Base-by-base conservation (phyloP, 768 basidiomycete species). In the Dendrothele bispora region DNA sequence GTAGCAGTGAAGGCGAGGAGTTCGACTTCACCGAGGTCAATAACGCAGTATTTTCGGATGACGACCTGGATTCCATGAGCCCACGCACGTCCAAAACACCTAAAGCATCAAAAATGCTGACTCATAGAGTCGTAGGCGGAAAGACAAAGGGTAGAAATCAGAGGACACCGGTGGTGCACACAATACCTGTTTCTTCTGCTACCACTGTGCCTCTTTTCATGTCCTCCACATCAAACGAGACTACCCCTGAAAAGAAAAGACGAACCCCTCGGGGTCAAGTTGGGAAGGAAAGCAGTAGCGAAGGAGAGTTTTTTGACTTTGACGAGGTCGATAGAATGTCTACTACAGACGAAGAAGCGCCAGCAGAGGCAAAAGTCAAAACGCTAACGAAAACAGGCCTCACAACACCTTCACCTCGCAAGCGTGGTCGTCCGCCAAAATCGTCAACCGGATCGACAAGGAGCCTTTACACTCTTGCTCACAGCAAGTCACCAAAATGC, bases 241-340 rank as follows among this genome's bases (percentile, higher is more conserved):
- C n/a, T n/a, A n/a, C n/a, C n/a, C n/a, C n/a, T n/a, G n/a, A n/a
- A n/a, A n/a, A n/a, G n/a, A n/a, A n/a, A n/a, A n/a, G n/a, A n/a
- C n/a, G n/a, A n/a, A n/a, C n/a, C n/a, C n/a, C n/a, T n/a, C n/a
- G n/a, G n/a, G n/a, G n/a, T n/a, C n/a, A n/a, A n/a, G n/a, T n/a
- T n/a, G n/a, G n/a, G n/a, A n/a, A 39, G 20, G 48, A 50, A 21
- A 61, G 59, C 32, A n/a, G n/a, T n/a, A 61, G 61, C 32, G 62
- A 64, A 42, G 61, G 63, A 12, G 66, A 67, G 41, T 49, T 43
- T 29, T 63, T 65, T 39, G 60, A 65, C 42, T 55, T 64, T 29
- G 58, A 59, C 45, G 60, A 53, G 14, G 58, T 54, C 15, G 48
- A 49, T 20, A 25, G 21, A 8, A 11, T 30, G 32, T 29, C 49